These are phyloP conservation scores for Solanum pinnatisectum DNA, from an alignment of 257 asterid genomes.

Conservation along the genomic window DNA sequence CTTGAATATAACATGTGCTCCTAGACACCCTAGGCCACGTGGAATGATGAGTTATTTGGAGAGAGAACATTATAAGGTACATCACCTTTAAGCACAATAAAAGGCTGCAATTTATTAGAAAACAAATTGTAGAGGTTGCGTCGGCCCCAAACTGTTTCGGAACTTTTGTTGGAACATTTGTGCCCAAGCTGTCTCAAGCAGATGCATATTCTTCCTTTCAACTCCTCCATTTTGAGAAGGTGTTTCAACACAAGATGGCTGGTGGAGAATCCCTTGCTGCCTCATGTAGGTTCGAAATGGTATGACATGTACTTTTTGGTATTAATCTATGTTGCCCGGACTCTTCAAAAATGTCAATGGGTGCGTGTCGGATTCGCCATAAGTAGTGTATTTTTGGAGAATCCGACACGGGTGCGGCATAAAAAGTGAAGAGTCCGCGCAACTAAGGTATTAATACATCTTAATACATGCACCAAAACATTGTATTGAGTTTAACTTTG, in stretches of 20 bases:
- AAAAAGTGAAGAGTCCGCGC: too few relatives aligned
- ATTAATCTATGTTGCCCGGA: too few relatives aligned
- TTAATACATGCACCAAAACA: not conserved
- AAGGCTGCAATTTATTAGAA: not conserved
- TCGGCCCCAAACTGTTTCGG: not conserved
- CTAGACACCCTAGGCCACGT: not conserved
- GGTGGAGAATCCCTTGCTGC: not conserved
- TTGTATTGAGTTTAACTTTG: not conserved
- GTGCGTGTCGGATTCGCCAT: too few relatives aligned
- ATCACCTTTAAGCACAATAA: not conserved
- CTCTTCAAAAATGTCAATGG: too few relatives aligned
- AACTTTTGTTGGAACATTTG: not conserved
- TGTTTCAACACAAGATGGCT: not conserved
- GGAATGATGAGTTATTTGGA: not conserved
- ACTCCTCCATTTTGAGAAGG: not conserved
- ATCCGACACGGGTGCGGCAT: too few relatives aligned
- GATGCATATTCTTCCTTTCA: not conserved
- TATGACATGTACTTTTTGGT: not conserved
- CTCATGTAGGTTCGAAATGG: not conserved
- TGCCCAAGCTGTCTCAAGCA: not conserved
- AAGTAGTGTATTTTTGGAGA: too few relatives aligned
- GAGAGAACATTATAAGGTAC: not conserved
- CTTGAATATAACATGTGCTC: not conserved
- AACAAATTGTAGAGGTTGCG: not conserved
- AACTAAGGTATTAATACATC: not conserved